Conservation (phyloP, 306 rosid genomes). For the Crataegus laevigata region DNA sequence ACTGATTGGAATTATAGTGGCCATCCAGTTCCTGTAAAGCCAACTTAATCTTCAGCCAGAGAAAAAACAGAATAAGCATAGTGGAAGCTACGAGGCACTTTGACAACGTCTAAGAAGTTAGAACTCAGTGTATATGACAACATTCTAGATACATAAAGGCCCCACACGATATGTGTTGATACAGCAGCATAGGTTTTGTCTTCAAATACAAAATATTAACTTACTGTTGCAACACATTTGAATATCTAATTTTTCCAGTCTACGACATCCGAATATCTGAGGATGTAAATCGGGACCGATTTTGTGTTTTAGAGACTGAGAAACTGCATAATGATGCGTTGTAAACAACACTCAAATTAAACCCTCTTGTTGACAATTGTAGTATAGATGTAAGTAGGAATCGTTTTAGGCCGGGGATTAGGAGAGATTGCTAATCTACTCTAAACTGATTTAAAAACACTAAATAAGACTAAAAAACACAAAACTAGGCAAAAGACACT, state of each 20-base stretch:
- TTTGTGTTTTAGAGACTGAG: not conserved
- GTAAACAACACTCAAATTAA: no score
- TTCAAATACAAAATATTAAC: not conserved
- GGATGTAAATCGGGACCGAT: no score
- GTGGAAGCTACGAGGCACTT: not conserved
- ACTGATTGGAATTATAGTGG: conserved; percentile 1
- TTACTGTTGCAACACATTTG: no score
- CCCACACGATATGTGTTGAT: not conserved
- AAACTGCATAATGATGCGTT: not conserved
- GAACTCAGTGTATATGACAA: not conserved
- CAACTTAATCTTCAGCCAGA: not conserved
- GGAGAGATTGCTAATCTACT: no score
- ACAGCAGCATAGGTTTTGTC: not conserved
- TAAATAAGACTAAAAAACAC: no score
- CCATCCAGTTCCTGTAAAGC: conserved; percentile 18
- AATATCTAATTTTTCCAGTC: no score
- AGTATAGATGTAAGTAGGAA: no score
- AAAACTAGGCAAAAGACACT: no score
- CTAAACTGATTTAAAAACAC: no score
- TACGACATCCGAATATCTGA: no score
- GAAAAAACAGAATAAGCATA: not conserved
- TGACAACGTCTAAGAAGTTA: not conserved
- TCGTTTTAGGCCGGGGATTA: no score
- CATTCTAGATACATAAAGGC: not conserved
- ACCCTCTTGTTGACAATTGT: no score